A percentile compares a stretch with the other conserved stretches of the same genome.
Conservation (phyloP, 495 filamentous ascomycete genomes). For the Penicillium ucsense region DNA sequence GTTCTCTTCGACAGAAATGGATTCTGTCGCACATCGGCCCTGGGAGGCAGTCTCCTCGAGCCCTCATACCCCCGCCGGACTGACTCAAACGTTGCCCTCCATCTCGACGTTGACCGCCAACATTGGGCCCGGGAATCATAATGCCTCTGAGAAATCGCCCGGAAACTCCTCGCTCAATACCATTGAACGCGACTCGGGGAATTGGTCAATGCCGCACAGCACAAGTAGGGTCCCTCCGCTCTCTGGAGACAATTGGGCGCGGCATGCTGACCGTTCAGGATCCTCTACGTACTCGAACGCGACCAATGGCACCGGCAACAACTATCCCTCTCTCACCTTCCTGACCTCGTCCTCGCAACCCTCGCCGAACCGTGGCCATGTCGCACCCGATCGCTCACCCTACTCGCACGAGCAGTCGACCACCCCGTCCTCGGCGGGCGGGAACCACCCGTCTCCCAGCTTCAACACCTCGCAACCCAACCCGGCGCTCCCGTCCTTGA, state of each 20-base stretch:
- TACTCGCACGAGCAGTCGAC: conserved; percentile 32
- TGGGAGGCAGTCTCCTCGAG: conserved; percentile 34
- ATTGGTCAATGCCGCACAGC: conserved; percentile 44
- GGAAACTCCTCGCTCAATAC: conserved; percentile 39
- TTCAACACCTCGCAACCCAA: conserved; percentile 32
- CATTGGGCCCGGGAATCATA: conserved; percentile 20
- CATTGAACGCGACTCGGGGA: conserved; percentile 40
- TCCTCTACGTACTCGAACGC: conserved; percentile 47
- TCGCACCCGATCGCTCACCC: conserved; percentile 37
- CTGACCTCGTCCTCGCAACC: conserved; percentile 40
- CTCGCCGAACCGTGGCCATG: conserved; percentile 38
- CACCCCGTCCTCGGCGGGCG: conserved; percentile 35
- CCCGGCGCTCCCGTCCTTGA: conserved; percentile 39
- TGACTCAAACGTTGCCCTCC: conserved; percentile 38
- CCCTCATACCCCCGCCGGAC: conserved; percentile 26
- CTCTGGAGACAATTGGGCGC: not conserved
- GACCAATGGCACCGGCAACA: conserved; percentile 36
- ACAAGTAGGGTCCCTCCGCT: conserved; percentile 28
- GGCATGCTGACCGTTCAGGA: conserved; percentile 31
- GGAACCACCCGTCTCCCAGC: conserved; percentile 34
- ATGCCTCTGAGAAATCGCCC: conserved; percentile 33
- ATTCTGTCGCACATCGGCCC: conserved; percentile 32
- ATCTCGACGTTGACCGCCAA: conserved; percentile 39
- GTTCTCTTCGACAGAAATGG: conserved; percentile 19
- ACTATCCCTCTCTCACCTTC: conserved; percentile 41